Base-by-base conservation (phyloP, 2,329 filamentous ascomycete genomes). In the Gaeumannomyces sp. region DNA sequence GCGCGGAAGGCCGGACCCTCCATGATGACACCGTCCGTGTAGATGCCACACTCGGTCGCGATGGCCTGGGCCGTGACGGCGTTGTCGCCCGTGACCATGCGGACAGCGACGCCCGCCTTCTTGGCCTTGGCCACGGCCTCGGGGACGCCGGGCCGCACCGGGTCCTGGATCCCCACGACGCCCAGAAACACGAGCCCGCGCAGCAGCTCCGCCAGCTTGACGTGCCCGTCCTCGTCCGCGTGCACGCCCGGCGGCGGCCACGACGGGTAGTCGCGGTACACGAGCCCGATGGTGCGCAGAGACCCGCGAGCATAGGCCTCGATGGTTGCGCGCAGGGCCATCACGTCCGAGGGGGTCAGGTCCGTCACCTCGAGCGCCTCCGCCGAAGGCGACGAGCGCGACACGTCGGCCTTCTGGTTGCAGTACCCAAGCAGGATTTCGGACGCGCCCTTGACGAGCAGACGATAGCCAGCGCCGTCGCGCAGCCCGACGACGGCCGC, bases 1-100 rank as follows among this genome's bases (percentile, higher is more conserved):
- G 90, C 90, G 68, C 90, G 85, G 76, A 93, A 93, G 53, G 86
- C 84, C 1, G 90, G 90, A 0, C 90, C 90, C 75, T 93, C 90
- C 82, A 93, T 89, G 53, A 92, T 85, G 65, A 92, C 35, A 7
- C 64, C 57, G 33, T 75, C 78, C 64, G 85, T 86, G 66, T 82
- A 84, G 69, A 89, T 89, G 19, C 85, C 85, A 72, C 86, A 89
- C 68, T 89, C 85, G 61, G 80, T 76, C 2, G 86, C 86, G 68
- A 89, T 88, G 22, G 87, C 85, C 70, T 84, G 85, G 6, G 87
- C 87, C 1, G 87, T 89, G 65, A 83, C 72, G 59, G 87, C 73
- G 53, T 79, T 79, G 69, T 80, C 78, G 35, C 78, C 78, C 71
- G 88, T 91, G 62, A 91, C 88, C 88, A 91, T 90, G 69, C 88